Evolutionary conservation across 75 land plant genomes (phyloP).

Genomic region (Pinus taeda): DNA sequence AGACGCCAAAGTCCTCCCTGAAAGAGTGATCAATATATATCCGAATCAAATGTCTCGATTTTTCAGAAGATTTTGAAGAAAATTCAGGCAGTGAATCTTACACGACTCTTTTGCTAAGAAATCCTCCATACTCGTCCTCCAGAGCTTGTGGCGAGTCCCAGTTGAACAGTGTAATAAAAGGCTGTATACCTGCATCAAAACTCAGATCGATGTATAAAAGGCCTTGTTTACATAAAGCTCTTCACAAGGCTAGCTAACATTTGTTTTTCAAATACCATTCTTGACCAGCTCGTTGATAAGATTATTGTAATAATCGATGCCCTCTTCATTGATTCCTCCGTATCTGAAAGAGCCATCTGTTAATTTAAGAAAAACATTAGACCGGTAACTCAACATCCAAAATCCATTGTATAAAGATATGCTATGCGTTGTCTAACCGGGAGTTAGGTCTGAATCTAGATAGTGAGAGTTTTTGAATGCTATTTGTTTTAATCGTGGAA

Average conservation of each 20-base stretch:
- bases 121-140: slow-evolving; percentile 28
- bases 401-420: too few relatives aligned
- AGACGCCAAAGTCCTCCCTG: slow-evolving; percentile 8
- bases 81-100: neutral
- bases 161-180: slow-evolving; percentile 26
- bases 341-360: neutral
- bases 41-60: too few relatives aligned
- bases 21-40: too few relatives aligned
- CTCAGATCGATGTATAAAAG: neutral
- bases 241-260: too few relatives aligned
- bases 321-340: slow-evolving; percentile 13
- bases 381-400: too few relatives aligned
- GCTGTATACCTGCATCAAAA: slow-evolving; percentile 18
- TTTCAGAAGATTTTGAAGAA: too few relatives aligned
- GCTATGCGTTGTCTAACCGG: too few relatives aligned
- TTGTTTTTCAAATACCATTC: neutral
- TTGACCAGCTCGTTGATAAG: slow-evolving; percentile 10
- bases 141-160: slow-evolving; percentile 29
- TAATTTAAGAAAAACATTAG: neutral
- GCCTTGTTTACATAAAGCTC: neutral
- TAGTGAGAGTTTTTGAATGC: too few relatives aligned
- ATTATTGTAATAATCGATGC: slow-evolving; percentile 12
- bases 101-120: slow-evolving; percentile 14
- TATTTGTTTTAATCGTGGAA: too few relatives aligned
- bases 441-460: too few relatives aligned